Percentiles rank a stretch among this genome's conserved stretches.
Evolutionary conservation across 1,139 yeast species (phyloP).

Genomic region (Yamadazyma mexicana): DNA sequence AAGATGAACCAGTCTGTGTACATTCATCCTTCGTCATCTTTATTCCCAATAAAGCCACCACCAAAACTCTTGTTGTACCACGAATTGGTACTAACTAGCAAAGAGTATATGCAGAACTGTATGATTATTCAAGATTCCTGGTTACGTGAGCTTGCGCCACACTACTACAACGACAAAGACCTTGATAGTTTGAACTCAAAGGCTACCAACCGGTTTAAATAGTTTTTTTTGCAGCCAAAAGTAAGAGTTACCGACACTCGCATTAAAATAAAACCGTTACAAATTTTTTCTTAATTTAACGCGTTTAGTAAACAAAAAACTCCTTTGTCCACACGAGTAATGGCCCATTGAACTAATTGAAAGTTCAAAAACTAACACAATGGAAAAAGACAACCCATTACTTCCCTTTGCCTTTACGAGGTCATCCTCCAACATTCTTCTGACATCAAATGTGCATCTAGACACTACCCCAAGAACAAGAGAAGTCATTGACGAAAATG

Average conservation of each 20-base stretch:
- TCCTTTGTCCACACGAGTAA: neutral
- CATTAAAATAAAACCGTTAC: neutral
- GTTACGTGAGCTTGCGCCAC: conserved; percentile 25
- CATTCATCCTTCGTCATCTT: conserved; percentile 80
- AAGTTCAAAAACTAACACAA: conserved; percentile 9
- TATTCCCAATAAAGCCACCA: conserved; percentile 64
- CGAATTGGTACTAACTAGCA: conserved; percentile 81
- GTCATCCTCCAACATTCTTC: conserved; percentile 20
- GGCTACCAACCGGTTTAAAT: conserved; percentile 5
- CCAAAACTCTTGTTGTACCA: conserved; percentile 74
- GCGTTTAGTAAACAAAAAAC: conserved; percentile 1
- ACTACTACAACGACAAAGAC: conserved; percentile 23
- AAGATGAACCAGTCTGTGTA: conserved; percentile 65
- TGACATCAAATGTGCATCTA: conserved; percentile 23
- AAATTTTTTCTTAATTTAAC: conserved; percentile 1
- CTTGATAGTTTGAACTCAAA: conserved; percentile 13
- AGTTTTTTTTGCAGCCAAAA: conserved; percentile 6
- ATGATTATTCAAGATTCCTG: conserved; percentile 63
- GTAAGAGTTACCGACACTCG: neutral
- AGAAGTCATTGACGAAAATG: conserved; percentile 39
- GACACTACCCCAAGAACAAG: conserved; percentile 39
- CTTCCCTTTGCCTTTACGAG: conserved; percentile 45
- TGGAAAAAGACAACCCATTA: conserved; percentile 42
- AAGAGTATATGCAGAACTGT: conserved; percentile 88
- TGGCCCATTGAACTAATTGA: neutral